Evolutionary conservation across 352 stramenopile species (phyloP).

Genomic region (Phytophthora brassicae): DNA sequence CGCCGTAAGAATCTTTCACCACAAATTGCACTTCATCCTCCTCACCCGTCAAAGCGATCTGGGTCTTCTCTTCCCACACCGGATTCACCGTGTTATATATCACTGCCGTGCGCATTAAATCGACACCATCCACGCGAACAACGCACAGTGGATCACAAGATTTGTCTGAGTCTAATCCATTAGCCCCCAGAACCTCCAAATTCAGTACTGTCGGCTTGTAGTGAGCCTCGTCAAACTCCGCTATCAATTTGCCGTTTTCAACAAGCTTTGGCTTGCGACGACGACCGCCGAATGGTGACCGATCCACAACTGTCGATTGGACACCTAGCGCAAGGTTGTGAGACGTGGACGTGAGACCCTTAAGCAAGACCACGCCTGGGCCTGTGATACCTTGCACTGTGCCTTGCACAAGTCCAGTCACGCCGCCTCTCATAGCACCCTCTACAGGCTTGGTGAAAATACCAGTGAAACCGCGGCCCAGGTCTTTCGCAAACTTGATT

Average conservation of each 20-base stretch:
- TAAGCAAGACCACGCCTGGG: constrained; percentile 81
- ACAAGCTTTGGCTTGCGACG: constrained; percentile 73
- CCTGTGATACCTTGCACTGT: constrained; percentile 80
- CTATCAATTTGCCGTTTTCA: constrained; percentile 61
- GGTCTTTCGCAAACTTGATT: constrained; percentile 85
- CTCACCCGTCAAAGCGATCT: constrained; percentile 50
- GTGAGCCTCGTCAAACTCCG: constrained; percentile 62
- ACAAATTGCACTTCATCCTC: constrained; percentile 75
- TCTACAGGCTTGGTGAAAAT: constrained; percentile 89
- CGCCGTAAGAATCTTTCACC: constrained; percentile 85
- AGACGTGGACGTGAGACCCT: constrained; percentile 82
- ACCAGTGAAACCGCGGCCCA: constrained; percentile 81
- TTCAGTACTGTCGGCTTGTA: constrained; percentile 62
- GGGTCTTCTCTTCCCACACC: constrained; percentile 75
- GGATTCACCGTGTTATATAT: constrained; percentile 88
- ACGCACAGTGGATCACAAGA: constrained; percentile 82
- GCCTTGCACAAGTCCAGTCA: constrained; percentile 75
- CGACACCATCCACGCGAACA: constrained; percentile 65
- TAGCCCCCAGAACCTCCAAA: constrained; percentile 73
- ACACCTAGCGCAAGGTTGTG: constrained; percentile 79
- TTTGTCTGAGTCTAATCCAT: constrained; percentile 68
- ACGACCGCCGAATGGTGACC: constrained; percentile 72
- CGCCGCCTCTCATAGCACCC: constrained; percentile 74
- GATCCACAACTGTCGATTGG: constrained; percentile 80
- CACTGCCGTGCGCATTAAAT: constrained; percentile 72